Conservation (phyloP, 169 alveolate genomes). For the Plasmodium knowlesi region DNA sequence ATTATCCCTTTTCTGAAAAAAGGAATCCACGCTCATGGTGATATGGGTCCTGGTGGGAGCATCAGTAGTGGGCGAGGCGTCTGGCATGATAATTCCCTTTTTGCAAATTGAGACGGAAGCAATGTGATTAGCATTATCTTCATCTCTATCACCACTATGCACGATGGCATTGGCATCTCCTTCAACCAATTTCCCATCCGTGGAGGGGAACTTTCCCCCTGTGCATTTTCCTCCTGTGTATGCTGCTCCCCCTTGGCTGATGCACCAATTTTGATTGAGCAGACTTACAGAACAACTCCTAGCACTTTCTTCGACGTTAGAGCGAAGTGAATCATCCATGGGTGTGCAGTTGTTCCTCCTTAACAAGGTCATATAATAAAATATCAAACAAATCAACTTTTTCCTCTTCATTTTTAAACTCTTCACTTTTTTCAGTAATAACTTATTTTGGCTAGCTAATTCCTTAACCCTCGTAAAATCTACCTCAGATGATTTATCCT, state of each 20-base stretch:
- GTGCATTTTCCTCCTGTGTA: not conserved
- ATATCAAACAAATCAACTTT: conserved; percentile 34
- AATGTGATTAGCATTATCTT: not conserved
- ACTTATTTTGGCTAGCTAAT: conserved; percentile 20
- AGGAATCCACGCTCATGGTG: not conserved
- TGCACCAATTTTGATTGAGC: not conserved
- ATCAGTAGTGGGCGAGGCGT: not conserved
- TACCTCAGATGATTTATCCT: not conserved
- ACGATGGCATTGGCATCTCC: not conserved
- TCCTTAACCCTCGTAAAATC: conserved; percentile 16
- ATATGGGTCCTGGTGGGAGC: not conserved
- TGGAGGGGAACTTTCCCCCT: not conserved
- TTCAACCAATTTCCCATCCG: not conserved
- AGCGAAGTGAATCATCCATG: not conserved
- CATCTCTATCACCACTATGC: not conserved
- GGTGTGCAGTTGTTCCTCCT: not conserved
- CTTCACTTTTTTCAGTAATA: conserved; percentile 26
- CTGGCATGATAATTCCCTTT: not conserved
- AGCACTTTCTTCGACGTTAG: not conserved
- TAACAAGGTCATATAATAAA: conserved; percentile 34
- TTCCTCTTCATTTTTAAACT: conserved; percentile 17
- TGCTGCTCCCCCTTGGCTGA: not conserved
- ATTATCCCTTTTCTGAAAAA: not conserved
- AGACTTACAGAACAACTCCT: not conserved
- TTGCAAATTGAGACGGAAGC: not conserved